Evolutionary conservation across 768 basidiomycete genomes (phyloP), one percentile per base, ranked within the genome.

Genomic region (Suillus americanus): DNA sequence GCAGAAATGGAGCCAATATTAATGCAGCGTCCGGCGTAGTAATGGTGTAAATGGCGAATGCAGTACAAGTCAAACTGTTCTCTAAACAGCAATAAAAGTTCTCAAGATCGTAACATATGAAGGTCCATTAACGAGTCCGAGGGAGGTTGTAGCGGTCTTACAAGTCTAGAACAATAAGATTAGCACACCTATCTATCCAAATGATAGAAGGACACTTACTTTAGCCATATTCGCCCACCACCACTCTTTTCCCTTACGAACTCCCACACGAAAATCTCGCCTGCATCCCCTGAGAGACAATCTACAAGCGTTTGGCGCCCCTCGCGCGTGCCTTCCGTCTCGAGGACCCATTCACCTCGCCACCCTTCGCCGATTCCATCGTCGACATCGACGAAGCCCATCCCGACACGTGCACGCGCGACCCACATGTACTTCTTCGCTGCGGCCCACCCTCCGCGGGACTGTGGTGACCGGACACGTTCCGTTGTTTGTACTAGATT

Each of bases 271-370:
- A 77, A 76, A 14, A 64, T 66, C 68, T 69, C 76, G 0, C 83
- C 82, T 3, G 75, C 71, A 2, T 61, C 63, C 43, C 74, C 73
- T 1, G 74, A 70, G 14, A 89, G 75, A 69, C 86, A 86, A 65
- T 87, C 81, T n/a, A 89, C 65, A 48, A 91, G 73, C 3, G 78
- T 72, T 71, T 84, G 80, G 53, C 83, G 79, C 6, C 88, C 89
- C 71, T 91, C 90, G 38, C 76, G 79, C 20, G 91, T 93, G 1
- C 91, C 92, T 62, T 91, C 89, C 1, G 85, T 87, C 74, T 93
- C 89, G n/a, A 93, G 78, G 16, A 91, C 78, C 91, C 92, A 92
- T 67, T 92, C 89, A 10, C 89, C 89, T 38, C 82, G 79, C 88
- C 92, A 90, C 6, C 87, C 88, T n/a, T 84, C 83, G 14, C 89